A percentile compares a stretch with the other conserved stretches of the same genome.
These are phyloP conservation scores for Colletotrichum plurivorum DNA, from an alignment of 2,329 filamentous ascomycete species.

Conservation along the genomic window DNA sequence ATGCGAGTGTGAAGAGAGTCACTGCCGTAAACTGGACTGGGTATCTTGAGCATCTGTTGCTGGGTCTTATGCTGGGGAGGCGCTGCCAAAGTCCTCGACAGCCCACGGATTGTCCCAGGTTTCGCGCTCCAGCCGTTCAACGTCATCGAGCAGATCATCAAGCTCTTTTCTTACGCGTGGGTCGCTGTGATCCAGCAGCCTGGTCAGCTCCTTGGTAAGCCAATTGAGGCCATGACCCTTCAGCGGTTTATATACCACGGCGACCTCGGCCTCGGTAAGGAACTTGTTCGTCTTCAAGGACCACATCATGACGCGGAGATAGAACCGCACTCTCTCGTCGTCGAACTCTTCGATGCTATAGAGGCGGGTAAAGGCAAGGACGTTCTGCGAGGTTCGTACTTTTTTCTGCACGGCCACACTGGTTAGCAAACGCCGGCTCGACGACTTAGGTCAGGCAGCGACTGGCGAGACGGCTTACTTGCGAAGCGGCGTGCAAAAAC, in stretches of 20 bases:
- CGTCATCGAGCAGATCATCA: constrained; percentile 41
- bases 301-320: not conserved
- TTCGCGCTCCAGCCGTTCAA: constrained; percentile 75
- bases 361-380: not conserved
- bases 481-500: not conserved
- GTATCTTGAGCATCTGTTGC: not conserved
- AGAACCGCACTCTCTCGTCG: not conserved
- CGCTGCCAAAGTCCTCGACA: constrained; percentile 76
- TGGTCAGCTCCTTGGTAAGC: constrained; percentile 23
- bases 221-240: not conserved
- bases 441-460: too few species aligned
- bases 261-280: not conserved
- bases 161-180: not conserved
- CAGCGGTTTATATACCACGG: not conserved
- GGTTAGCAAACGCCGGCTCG: too few species aligned
- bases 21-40: too few species aligned
- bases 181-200: not conserved
- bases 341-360: not conserved
- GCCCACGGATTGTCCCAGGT: constrained; percentile 83
- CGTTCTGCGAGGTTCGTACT: not conserved
- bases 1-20: too few species aligned
- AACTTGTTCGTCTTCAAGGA: not conserved
- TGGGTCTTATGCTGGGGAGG: constrained; percentile 34
- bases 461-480: too few species aligned
- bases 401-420: not conserved